Evolutionary conservation across 1,139 yeast genomes (phyloP), one percentile per base, ranked within the genome.

Genomic region (Suhomyces terraborum): DNA sequence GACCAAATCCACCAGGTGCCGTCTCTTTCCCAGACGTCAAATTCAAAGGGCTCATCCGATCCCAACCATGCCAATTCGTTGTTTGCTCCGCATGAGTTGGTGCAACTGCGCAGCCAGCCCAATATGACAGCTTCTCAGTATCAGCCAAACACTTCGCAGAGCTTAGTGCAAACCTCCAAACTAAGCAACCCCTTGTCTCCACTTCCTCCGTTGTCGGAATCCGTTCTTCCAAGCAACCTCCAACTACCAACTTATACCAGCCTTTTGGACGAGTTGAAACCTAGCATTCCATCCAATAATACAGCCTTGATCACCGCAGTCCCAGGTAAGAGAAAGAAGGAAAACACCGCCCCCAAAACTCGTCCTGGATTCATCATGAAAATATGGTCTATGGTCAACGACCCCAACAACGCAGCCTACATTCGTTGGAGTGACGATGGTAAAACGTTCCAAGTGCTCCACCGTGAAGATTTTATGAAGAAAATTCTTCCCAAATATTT

Each of bases 361-460:
- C 55, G 89, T 41, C 95, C 97, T 1, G 94, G 95, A 0, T 93
- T 93, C 66, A 95, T 93, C 5, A 80, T 84, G 72, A 93, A 93
- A 60, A 70, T 93, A 24, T 93, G 98, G 98, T 79, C 84, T 25
- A 93, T 93, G 96, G 91, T 93, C 9, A 89, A 89, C 59, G 97
- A 91, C 58, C 70, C 79, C 1, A 59, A 66, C 1, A 91, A 91
- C 59, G 62, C 74, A 13, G 77, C 82, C 33, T 80, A 82, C 53
- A 91, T 93, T 32, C 73, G 82, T 36, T 93, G 98, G 98, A 74
- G 81, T 53, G 78, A 80, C 3, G 91, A 87, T 59, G 98, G 98
- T 2, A 76, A 81, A 47, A 79, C 94, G 4, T 88, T 93, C 58
- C 84, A 87, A 50, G 96, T 93, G 6, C 77, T 78, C 40, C 88